These are phyloP conservation scores for Periconia sp. DNA, from an alignment of 2,329 filamentous ascomycete species.

Conservation along the genomic window DNA sequence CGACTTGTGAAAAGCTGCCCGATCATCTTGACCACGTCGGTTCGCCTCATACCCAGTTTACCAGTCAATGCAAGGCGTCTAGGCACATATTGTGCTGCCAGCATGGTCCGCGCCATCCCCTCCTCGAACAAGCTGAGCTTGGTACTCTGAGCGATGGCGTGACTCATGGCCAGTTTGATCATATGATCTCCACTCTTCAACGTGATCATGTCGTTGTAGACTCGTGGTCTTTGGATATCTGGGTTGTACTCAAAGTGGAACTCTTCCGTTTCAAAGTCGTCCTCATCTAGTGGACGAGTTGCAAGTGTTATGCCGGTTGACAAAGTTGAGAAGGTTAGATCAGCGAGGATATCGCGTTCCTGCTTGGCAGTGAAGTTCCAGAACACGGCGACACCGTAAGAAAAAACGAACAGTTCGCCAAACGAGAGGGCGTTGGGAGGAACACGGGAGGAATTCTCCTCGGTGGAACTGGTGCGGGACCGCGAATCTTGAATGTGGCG, in stretches of 20 bases:
- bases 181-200: constrained; percentile 93
- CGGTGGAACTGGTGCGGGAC: constrained; percentile 8
- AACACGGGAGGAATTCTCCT: constrained; percentile 53
- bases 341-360: constrained; percentile 93
- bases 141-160: constrained; percentile 95
- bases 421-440: constrained; percentile 74
- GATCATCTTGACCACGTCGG: constrained; percentile 89
- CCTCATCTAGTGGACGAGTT: constrained; percentile 77
- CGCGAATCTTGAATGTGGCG: constrained; percentile 16
- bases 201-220: constrained; percentile 99
- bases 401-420: constrained; percentile 96
- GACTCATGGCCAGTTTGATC: constrained; percentile 97
- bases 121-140: constrained; percentile 97
- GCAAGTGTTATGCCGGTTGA: constrained; percentile 69
- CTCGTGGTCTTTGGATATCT: constrained; percentile 79
- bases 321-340: constrained; percentile 83
- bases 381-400: constrained; percentile 95
- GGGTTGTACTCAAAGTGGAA: constrained; percentile 98
- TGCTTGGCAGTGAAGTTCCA: constrained; percentile 98
- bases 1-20: constrained; percentile 89
- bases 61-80: constrained; percentile 87
- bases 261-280: constrained; percentile 95
- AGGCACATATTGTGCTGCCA: constrained; percentile 87
- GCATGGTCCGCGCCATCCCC: constrained; percentile 92
- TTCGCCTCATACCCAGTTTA: constrained; percentile 84